phyloP scores from a whole-genome alignment of 805 yeast genomes.

The Candida montana region DNA sequence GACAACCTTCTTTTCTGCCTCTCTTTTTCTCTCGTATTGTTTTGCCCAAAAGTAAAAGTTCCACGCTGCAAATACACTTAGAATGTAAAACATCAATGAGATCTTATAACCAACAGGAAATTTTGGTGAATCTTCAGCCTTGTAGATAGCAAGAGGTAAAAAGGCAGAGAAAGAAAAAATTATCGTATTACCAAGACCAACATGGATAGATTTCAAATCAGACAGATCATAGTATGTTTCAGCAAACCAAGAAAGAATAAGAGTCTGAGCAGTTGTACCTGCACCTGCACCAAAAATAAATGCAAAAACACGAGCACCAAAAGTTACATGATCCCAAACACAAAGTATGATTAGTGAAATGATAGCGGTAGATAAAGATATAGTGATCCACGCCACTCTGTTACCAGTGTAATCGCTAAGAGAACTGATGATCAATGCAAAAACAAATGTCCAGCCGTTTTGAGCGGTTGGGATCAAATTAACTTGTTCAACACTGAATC shows the following conservation, averaged over 20 bases:
- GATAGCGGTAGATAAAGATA: background rate
- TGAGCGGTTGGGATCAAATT: conserved; percentile 4
- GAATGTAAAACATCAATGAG: background rate
- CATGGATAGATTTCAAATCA: conserved; percentile 1
- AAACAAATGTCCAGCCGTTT: conserved; percentile 1
- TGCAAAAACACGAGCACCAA: conserved; percentile 1
- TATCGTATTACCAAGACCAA: conserved; percentile 2
- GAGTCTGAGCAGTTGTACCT: background rate
- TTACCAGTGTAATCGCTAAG: background rate
- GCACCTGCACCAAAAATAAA: conserved; percentile 2
- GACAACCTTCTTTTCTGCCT: background rate
- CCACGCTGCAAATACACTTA: background rate
- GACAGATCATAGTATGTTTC: conserved; percentile 1
- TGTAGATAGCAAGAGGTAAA: background rate
- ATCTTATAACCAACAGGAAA: conserved; percentile 1
- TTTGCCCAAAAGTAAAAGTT: background rate
- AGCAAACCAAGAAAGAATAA: conserved; percentile 3
- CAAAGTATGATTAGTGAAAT: background rate
- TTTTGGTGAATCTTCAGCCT: background rate
- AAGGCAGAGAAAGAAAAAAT: conserved; percentile 2
- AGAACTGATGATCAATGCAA: background rate
- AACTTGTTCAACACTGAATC: background rate
- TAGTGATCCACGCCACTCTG: background rate
- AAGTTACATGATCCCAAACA: background rate
- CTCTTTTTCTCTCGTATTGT: background rate